phyloP scores from a whole-genome alignment of 1,139 yeast species.

The Kodamaea sp. region DNA sequence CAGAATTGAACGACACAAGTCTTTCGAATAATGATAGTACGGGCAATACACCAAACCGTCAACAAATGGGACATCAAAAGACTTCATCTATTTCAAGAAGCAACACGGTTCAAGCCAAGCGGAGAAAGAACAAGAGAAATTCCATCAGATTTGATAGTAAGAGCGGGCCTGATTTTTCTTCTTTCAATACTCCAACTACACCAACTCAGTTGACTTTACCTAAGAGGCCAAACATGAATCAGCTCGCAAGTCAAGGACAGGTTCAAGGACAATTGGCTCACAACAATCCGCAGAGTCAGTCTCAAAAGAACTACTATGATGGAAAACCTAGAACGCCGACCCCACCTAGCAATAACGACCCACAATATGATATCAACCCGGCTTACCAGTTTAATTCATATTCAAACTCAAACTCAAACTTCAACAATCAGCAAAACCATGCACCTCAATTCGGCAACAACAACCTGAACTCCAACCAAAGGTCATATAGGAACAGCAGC shows the following conservation, averaged over 20 bases:
- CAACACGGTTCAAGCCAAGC: conserved; percentile 27
- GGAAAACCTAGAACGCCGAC: conserved; percentile 28
- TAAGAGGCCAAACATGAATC: conserved; percentile 19
- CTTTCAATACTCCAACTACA: conserved; percentile 21
- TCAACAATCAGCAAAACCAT: conserved; percentile 8
- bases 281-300: conserved; percentile 2
- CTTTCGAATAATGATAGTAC: conserved; percentile 9
- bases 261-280: conserved; percentile 8
- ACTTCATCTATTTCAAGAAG: conserved; percentile 23
- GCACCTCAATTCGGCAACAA: conserved; percentile 5
- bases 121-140: conserved; percentile 35
- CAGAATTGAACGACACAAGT: conserved; percentile 20
- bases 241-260: conserved; percentile 7
- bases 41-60: conserved; percentile 12
- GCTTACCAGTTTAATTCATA: conserved; percentile 13
- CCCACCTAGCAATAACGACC: conserved; percentile 11
- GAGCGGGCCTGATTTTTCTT: conserved; percentile 22
- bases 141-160: conserved; percentile 31
- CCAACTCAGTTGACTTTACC: conserved; percentile 25
- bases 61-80: conserved; percentile 10
- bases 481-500: conserved; percentile 9
- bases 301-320: conserved; percentile 16
- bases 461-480: conserved; percentile 12
- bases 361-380: conserved; percentile 15
- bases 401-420: conserved; percentile 7